Evolutionary conservation across 2,329 filamentous ascomycete species (phyloP).

Genomic region (Exophiala bonariae): DNA sequence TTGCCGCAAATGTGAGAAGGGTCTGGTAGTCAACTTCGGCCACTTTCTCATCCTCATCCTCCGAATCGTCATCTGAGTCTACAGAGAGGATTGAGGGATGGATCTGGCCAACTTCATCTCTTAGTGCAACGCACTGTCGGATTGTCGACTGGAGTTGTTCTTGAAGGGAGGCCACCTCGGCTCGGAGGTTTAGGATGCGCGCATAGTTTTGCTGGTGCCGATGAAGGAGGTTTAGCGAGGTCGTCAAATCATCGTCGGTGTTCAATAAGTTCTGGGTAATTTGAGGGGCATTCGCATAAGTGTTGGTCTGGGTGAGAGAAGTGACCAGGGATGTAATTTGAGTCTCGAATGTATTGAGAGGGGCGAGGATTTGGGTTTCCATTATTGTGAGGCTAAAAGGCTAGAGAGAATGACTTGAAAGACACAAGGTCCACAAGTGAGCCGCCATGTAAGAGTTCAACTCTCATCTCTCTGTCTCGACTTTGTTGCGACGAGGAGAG

Average conservation of each 20-base stretch:
- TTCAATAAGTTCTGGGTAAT: conserved; percentile 41
- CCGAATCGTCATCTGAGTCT: conserved; percentile 13
- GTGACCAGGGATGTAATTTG: conserved; percentile 43
- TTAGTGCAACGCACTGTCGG: conserved; percentile 38
- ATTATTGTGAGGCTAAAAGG: conserved; percentile 36
- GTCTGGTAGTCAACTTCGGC: conserved; percentile 44
- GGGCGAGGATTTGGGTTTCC: conserved; percentile 40
- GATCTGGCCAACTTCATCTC: conserved; percentile 41
- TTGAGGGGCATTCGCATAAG: conserved; percentile 42
- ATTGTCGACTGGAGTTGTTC: conserved; percentile 43
- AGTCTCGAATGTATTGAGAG: conserved; percentile 42
- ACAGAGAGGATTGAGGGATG: conserved; percentile 33
- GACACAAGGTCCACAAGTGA: no score
- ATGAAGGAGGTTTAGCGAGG: conserved; percentile 43
- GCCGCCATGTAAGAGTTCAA: no score
- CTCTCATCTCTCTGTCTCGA: no score
- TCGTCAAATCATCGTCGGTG: conserved; percentile 42
- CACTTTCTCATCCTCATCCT: conserved; percentile 26
- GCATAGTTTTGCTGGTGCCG: conserved; percentile 46
- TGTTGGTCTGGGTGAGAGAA: conserved; percentile 44
- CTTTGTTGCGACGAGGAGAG: no score
- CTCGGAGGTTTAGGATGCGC: conserved; percentile 41
- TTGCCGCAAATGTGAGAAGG: conserved; percentile 45
- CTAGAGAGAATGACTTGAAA: neutral
- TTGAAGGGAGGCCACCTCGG: conserved; percentile 41